Evolutionary conservation across 164 flowering plant species (phyloP).

Genomic region (Macadamia tetraphylla): DNA sequence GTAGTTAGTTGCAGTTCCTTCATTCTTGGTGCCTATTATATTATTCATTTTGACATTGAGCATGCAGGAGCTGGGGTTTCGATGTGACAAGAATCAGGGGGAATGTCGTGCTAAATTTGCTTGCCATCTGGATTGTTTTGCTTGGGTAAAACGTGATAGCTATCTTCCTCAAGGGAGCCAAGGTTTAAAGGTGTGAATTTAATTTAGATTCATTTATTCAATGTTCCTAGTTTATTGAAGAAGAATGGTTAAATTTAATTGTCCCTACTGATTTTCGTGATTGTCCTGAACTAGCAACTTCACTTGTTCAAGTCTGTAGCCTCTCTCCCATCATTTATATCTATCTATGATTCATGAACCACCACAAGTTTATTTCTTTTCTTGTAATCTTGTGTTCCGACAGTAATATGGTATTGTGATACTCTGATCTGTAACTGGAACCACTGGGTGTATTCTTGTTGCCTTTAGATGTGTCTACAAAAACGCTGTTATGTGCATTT

Average conservation of each 20-base stretch:
- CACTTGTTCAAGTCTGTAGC: too few relatives aligned
- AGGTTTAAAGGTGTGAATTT: conserved; percentile 68
- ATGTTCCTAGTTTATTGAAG: neutral
- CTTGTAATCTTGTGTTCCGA: neutral
- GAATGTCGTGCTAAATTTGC: conserved; percentile 98
- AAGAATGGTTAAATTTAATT: neutral
- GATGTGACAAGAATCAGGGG: conserved; percentile 83
- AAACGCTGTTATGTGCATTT: too few relatives aligned
- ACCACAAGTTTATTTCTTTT: neutral
- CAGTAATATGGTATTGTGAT: neutral
- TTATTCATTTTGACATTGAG: conserved; percentile 1
- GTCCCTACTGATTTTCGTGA: neutral
- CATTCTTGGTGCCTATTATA: neutral
- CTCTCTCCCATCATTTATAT: too few relatives aligned
- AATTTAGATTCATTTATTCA: neutral
- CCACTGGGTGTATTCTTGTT: too few relatives aligned
- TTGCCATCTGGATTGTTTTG: conserved; percentile 97
- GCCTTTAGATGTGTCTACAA: too few relatives aligned
- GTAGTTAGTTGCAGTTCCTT: conserved; percentile 1
- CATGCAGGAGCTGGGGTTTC: conserved; percentile 88
- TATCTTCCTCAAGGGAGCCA: conserved; percentile 99
- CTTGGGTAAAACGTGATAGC: conserved; percentile 99
- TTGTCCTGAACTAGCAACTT: neutral
- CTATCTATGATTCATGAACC: too few relatives aligned
- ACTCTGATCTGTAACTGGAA: too few relatives aligned